These are phyloP conservation scores for Lepidopterella palustris DNA, from an alignment of 495 filamentous ascomycete species.

Conservation along the genomic window DNA sequence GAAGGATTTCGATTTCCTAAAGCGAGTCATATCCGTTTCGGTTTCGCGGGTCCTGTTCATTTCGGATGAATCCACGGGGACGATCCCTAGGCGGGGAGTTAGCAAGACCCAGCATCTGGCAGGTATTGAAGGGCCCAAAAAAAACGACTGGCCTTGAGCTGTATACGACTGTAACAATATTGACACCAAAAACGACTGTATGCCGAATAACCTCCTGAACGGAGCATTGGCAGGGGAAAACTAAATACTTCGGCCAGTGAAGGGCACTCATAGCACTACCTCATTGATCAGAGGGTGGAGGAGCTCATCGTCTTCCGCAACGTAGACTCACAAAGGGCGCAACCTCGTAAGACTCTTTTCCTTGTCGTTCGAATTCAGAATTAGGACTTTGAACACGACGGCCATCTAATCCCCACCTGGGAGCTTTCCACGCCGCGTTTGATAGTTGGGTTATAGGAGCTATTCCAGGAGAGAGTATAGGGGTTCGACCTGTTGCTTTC, in stretches of 20 bases:
- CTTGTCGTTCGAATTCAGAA: neutral
- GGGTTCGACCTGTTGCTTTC: neutral
- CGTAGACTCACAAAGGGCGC: neutral
- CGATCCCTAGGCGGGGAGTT: too few relatives aligned
- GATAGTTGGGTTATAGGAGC: neutral
- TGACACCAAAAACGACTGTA: neutral
- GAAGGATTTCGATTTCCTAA: neutral
- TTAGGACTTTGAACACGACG: too few relatives aligned
- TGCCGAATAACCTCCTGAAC: neutral
- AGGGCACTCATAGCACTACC: neutral
- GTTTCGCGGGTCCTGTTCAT: neutral
- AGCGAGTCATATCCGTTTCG: neutral
- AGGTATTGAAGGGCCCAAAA: neutral
- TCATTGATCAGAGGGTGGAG: neutral
- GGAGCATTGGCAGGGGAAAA: neutral
- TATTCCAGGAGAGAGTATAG: neutral
- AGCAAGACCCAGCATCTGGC: slow-evolving; percentile 4
- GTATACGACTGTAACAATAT: neutral
- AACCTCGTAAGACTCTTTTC: neutral
- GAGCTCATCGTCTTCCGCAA: slow-evolving; percentile 3
- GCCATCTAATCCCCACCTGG: neutral
- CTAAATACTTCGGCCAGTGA: neutral
- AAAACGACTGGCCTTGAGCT: slow-evolving; percentile 5
- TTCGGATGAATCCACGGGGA: too few relatives aligned
- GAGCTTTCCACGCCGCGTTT: neutral